Base-by-base conservation (phyloP, 495 filamentous ascomycete species). In the Trichoderma gamsii region DNA sequence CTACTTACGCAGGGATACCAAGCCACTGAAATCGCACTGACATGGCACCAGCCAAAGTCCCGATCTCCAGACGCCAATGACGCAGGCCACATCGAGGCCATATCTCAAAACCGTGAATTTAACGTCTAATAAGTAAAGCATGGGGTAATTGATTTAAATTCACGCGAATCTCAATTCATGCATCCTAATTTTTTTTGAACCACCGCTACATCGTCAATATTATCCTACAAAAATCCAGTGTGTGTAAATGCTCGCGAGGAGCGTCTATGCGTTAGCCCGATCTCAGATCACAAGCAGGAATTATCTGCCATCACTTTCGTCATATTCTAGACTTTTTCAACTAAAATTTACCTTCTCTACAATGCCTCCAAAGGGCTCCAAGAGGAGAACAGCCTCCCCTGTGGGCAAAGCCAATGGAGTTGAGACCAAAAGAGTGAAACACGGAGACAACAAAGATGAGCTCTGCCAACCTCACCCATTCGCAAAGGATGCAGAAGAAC, bases 401-500 rank as follows among this genome's bases (percentile, higher is more conserved):
- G 5, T 41, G 16, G 29, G 8, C 25, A 21, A 67, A 11, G 11
- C 46, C 51, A 38, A 59, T 32, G 66, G 27, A 8, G 16, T 11
- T 12, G 16, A 52, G 8, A 21, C 2, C 12, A 68, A 68, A 59
- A 68, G 32, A 41, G 5, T 41, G 8, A 68, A 63, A 38, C 25
- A 23, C 18, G 56, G 35, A 41, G 15, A 16, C 59, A 44, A 43
- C 0, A 18, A 2, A 29, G 51, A 80, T 63, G 73, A 74, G 16
- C 68, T 83, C 15, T 75, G 74, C 5, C 61, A 71, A 29, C 82
- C 81, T 0, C 81, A 85, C 67, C 75, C 74, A 16, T 78, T 78
- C 63, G 70, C 77, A 21, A 67, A 76, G 27, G 76, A 86, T 27
- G 79, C 87, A 21, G 87, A 89, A 69, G 82, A 87, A n/a, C 80